Evolutionary conservation across 1,139 yeast genomes (phyloP).

Genomic region (Protomyces pachydermus): DNA sequence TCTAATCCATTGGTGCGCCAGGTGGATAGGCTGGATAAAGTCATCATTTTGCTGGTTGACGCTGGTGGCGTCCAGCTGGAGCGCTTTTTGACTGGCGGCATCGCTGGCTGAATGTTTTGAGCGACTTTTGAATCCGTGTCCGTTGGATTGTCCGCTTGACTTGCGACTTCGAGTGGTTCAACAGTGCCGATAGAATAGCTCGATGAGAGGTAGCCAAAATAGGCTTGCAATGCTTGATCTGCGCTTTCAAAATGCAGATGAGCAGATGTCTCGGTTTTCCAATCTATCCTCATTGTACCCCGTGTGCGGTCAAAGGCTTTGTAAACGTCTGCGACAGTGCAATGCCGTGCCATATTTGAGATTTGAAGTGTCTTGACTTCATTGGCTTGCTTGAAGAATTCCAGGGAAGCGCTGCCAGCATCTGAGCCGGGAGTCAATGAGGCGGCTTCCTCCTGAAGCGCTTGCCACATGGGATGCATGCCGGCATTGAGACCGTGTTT

Average conservation of each 20-base stretch:
- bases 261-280: constrained; percentile 13
- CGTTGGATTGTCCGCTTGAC: background rate
- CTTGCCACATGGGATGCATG: background rate
- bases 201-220: constrained; percentile 26
- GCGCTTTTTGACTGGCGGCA: constrained; percentile 4
- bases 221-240: constrained; percentile 21
- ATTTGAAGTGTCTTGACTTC: constrained; percentile 18
- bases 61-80: constrained; percentile 3
- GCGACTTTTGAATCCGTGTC: background rate
- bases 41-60: constrained; percentile 5
- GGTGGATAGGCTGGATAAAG: constrained; percentile 11
- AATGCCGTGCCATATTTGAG: constrained; percentile 13
- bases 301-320: constrained; percentile 10
- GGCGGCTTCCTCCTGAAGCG: background rate
- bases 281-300: constrained; percentile 21
- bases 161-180: constrained; percentile 12
- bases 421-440: background rate
- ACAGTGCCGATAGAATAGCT: constrained; percentile 24
- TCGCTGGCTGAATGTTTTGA: background rate
- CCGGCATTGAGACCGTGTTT: background rate
- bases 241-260: constrained; percentile 18
- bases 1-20: constrained; percentile 15
- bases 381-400: background rate
- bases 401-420: background rate
- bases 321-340: constrained; percentile 15